Conservation (phyloP, 2,329 filamentous ascomycete genomes). For the Hypocrella siamensis region DNA sequence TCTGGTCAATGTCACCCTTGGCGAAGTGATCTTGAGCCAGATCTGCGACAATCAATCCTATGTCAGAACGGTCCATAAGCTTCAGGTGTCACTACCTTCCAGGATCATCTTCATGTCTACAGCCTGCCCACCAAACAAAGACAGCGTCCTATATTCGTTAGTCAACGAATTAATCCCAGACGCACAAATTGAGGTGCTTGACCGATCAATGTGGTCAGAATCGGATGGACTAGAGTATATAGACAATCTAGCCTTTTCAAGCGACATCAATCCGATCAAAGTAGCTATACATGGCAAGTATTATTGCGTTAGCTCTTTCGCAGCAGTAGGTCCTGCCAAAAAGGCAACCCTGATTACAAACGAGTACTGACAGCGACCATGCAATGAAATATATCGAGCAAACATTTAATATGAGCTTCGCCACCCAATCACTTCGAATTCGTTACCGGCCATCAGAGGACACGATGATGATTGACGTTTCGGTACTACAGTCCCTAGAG, state of each 20-base stretch:
- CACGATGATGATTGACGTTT: conserved; percentile 89
- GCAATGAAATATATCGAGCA: conserved; percentile 68
- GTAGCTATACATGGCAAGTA: conserved; percentile 70
- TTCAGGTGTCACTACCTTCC: conserved; percentile 65
- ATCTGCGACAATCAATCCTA: conserved; percentile 92
- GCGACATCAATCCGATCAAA: conserved; percentile 70
- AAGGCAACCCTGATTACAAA: background rate
- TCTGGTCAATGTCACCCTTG: conserved; percentile 74
- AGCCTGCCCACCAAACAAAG: conserved; percentile 45
- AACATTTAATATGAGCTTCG: conserved; percentile 44
- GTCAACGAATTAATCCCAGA: conserved; percentile 42
- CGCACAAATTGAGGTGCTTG: conserved; percentile 30
- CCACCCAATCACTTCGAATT: conserved; percentile 38
- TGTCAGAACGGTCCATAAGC: conserved; percentile 72
- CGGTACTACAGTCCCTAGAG: conserved; percentile 75
- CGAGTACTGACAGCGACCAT: conserved; percentile 27
- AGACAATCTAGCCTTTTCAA: conserved; percentile 59
- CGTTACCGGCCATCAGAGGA: conserved; percentile 79
- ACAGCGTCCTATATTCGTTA: conserved; percentile 59
- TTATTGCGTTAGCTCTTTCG: conserved; percentile 71
- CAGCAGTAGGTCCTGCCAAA: conserved; percentile 47
- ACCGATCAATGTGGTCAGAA: conserved; percentile 77
- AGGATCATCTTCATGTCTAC: conserved; percentile 65
- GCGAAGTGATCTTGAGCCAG: conserved; percentile 73
- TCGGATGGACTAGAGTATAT: conserved; percentile 62